phyloP scores from a whole-genome alignment of 305 asterid species.

The Stenogyne calaminthoides region DNA sequence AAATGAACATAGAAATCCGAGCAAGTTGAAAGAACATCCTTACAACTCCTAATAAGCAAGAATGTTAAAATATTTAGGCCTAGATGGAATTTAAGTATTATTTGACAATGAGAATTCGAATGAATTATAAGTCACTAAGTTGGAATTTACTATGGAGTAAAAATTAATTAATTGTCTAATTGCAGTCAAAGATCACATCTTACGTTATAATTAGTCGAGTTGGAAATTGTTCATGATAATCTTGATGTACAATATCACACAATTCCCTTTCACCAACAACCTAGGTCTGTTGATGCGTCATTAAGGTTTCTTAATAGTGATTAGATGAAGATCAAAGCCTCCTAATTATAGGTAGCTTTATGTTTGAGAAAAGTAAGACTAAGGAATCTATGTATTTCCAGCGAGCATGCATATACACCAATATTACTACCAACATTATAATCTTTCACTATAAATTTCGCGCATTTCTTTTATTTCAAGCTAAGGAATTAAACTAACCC shows the following conservation, averaged over 20 bases:
- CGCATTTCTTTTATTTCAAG: conserved; percentile 47
- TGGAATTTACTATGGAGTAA: not conserved
- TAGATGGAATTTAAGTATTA: not conserved
- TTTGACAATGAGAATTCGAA: not conserved
- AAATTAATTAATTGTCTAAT: not conserved
- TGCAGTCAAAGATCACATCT: not conserved
- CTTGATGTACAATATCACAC: not conserved
- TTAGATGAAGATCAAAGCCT: conserved; percentile 21
- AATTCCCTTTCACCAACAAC: conserved; percentile 45
- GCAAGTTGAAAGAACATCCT: too few species aligned
- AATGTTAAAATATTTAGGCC: not conserved
- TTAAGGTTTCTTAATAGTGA: conserved; percentile 41
- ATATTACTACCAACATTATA: conserved; percentile 16
- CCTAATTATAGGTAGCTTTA: conserved; percentile 41
- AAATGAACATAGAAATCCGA: too few species aligned
- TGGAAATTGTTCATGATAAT: too few species aligned
- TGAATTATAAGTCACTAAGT: not conserved
- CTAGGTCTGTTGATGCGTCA: conserved; percentile 39
- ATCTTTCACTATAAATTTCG: not conserved
- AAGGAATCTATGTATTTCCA: conserved; percentile 32
- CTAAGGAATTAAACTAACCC: conserved; percentile 36
- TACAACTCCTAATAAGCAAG: too few species aligned
- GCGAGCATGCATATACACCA: not conserved
- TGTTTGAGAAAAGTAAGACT: conserved; percentile 54
- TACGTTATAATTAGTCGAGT: too few species aligned